Percentiles rank a stretch among this genome's conserved stretches.
These are phyloP conservation scores for Nitzschia palea DNA, from an alignment of 108 stramenopile species.

Conservation along the genomic window DNA sequence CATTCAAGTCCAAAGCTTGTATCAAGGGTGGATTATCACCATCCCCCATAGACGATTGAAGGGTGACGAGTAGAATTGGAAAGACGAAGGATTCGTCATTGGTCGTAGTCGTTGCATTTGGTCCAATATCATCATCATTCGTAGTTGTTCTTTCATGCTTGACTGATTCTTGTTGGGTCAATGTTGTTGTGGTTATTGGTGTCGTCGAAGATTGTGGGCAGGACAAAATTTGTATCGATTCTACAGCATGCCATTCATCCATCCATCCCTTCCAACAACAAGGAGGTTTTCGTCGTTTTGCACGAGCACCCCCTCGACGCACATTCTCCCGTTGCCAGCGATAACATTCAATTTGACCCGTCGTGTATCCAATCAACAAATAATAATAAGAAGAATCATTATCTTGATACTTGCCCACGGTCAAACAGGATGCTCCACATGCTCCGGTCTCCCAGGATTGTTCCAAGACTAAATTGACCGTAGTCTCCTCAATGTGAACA, in stretches of 20 bases:
- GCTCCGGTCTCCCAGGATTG: conserved; percentile 7
- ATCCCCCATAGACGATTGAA: conserved; percentile 6
- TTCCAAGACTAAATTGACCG: neutral
- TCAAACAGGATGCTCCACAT: conserved; percentile 5
- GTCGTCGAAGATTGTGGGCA: neutral
- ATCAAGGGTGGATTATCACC: conserved; percentile 1
- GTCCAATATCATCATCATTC: too few relatives aligned
- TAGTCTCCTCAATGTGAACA: neutral
- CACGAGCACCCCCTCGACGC: neutral
- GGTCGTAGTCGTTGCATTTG: too few relatives aligned
- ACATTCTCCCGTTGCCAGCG: neutral
- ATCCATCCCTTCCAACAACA: neutral
- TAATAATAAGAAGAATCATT: too few relatives aligned
- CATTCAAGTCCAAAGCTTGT: neutral
- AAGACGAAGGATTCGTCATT: too few relatives aligned
- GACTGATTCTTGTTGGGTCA: neutral
- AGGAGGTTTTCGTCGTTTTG: neutral
- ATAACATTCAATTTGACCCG: neutral
- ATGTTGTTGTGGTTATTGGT: neutral
- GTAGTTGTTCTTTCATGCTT: neutral
- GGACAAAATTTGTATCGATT: neutral
- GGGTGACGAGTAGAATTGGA: neutral
- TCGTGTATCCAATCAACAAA: neutral
- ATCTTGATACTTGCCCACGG: too few relatives aligned
- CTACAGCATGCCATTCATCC: neutral